Percentiles rank a stretch among this genome's conserved stretches.
phyloP scores from a whole-genome alignment of 1,139 yeast species.

The Yamadazyma atlantica region DNA sequence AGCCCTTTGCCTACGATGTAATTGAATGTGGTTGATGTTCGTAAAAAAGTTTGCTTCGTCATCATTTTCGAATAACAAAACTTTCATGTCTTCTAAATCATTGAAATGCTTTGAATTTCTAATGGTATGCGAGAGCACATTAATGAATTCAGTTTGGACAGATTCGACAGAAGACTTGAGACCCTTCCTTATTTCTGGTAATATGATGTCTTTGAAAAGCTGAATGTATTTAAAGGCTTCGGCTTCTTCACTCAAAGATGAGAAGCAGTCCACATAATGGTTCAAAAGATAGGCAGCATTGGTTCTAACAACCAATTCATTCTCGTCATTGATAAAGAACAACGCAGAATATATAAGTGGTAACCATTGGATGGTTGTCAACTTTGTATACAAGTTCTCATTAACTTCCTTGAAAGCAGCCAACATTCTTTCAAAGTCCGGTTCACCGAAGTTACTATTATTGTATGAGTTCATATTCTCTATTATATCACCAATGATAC shows the following conservation, averaged over 20 bases:
- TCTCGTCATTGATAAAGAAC: slow-evolving; percentile 72
- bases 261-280: slow-evolving; percentile 62
- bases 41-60: slow-evolving; percentile 85
- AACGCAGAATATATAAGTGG: slow-evolving; percentile 72
- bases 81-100: slow-evolving; percentile 67
- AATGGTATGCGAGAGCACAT: slow-evolving; percentile 65
- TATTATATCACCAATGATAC: slow-evolving; percentile 50
- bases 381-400: slow-evolving; percentile 46
- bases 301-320: slow-evolving; percentile 78
- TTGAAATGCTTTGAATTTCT: slow-evolving; percentile 45
- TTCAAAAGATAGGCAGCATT: slow-evolving; percentile 70
- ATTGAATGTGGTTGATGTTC: slow-evolving; percentile 80
- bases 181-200: slow-evolving; percentile 72
- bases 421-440: slow-evolving; percentile 76
- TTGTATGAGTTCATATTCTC: slow-evolving; percentile 72
- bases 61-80: slow-evolving; percentile 63
- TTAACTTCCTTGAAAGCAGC: slow-evolving; percentile 66
- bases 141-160: slow-evolving; percentile 69
- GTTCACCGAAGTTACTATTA: slow-evolving; percentile 60
- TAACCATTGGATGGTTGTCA: slow-evolving; percentile 68
- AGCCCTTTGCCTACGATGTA: slow-evolving; percentile 84
- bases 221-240: slow-evolving; percentile 38
- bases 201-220: slow-evolving; percentile 52
- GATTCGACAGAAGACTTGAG: slow-evolving; percentile 61
- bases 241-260: slow-evolving; percentile 29